Base-by-base conservation (phyloP, 345 rosid genomes). In the Eucalyptus paniculata region DNA sequence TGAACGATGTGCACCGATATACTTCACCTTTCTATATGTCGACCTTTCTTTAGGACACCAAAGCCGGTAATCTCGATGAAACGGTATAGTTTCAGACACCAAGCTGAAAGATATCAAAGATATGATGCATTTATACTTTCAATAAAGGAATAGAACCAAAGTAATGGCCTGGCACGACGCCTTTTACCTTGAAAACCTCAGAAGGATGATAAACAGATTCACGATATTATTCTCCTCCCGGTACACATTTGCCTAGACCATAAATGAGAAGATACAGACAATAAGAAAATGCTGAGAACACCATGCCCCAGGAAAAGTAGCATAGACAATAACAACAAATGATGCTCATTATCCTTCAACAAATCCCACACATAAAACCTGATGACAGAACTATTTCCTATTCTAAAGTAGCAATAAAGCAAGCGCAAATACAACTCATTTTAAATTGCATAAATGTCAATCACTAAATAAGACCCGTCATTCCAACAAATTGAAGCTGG, bases 1-100 rank as follows among this genome's bases (percentile, higher is more conserved):
- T 10, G 62, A 51, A 51, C 12, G 4, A 26, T 6, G 24, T n/a
- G 30, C 88, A 87, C 80, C 44, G 86, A 42, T 87, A 86, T 49
- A 65, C 58, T 94, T 92, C 90, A 97, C 99, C 99, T 96, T 97
- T 94, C 90, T 96, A 91, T 93, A 95, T 88, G 56, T 88, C 16
- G 91, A 89, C 90, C 94, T 96, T 89, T 94, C 99, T 91, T 93
- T 97, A 54, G 93, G 89, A 91, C 89, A 93, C 87, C 91, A 91
- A 51, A 88, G 92, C 51, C 92, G 97, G 87, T 96, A 97, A 91
- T 97, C 99, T 89, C 94, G 96, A 93, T 98, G 99, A 87, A 91
- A 95, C 1, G 99, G 99, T 89, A 97, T 98, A 19, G 99, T 98
- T 92, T 98, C 99, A 62, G 98, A 95, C 45, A 97, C 96, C 96